Evolutionary conservation across 148 eudicot genomes (phyloP), one percentile per base, ranked within the genome.

Genomic region (Pouteria glomerata): DNA sequence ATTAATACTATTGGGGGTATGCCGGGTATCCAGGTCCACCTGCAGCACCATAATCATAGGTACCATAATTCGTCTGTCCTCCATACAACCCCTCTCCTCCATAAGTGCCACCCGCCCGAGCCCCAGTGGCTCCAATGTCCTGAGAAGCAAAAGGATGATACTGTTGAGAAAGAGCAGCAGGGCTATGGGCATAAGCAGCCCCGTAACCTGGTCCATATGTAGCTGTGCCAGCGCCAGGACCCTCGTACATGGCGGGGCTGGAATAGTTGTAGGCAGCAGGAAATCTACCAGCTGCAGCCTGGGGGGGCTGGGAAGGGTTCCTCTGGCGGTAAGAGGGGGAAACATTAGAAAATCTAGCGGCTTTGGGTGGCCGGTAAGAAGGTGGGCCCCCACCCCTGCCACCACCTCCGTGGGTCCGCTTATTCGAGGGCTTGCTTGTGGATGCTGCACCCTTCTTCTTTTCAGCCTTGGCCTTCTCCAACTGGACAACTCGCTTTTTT

Each of bases 381-480:
- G 78, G 73, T 16, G 72, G 60, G 35, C 77, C 61, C 27, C 75
- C 59, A 35, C 69, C 66, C n/a, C 80, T 33, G 11, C 41, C 51
- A 47, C 80, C 73, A 23, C 81, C 56, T 2, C 66, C 71, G 31
- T 59, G 75, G 35, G 63, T 68, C 51, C 90, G 81, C 74, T 84
- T 87, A 72, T 75, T 82, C 1, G 81, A 74, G 58, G 84, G 82
- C 72, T 80, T 82, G 76, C 75, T 70, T n/a, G 66, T 70, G 47
- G 78, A 76, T 27, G 71, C 39, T 45, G 83, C 23, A 57, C 51
- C 58, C 70, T 75, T 84, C 73, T 73, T 85, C 85, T 82, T 87
- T 27, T 82, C 83, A 27, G 80, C 72, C 76, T 77, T 82, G 30
- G 80, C 80, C 76, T 68, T 87, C 76, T 87, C 88, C 66, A 85